These are phyloP conservation scores for Colletotrichum filicis DNA, from an alignment of 2,329 filamentous ascomycete genomes.

Conservation along the genomic window DNA sequence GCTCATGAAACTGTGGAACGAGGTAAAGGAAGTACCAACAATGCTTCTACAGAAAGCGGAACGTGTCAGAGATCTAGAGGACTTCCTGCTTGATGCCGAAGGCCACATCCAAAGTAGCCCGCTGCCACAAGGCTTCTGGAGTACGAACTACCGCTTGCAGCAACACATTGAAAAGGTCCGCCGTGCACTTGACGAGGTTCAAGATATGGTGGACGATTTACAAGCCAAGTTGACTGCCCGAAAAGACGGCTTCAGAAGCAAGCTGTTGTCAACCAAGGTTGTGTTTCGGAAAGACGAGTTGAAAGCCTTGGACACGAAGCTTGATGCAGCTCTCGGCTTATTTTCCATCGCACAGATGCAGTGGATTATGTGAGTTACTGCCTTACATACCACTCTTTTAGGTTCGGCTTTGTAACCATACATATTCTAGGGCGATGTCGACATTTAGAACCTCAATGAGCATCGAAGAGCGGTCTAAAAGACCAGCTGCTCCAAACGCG, in stretches of 20 bases:
- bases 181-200: background rate
- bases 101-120: background rate
- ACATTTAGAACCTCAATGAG: background rate
- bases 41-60: background rate
- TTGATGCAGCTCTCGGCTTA: background rate
- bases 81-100: background rate
- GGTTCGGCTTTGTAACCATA: background rate
- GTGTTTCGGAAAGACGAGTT: background rate
- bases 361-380: background rate
- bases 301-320: background rate
- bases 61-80: background rate
- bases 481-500: background rate
- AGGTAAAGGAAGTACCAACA: background rate
- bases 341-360: background rate
- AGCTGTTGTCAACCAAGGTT: background rate
- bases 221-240: background rate
- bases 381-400: fast-evolving
- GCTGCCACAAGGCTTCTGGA: background rate
- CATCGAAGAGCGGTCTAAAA: background rate
- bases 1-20: background rate
- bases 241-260: background rate
- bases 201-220: background rate
- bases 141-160: background rate
- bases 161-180: background rate
- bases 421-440: background rate